Evolutionary conservation across 1,284 basidiomycete genomes (phyloP), one percentile per base, ranked within the genome.

Genomic region (Macrocystidia cucumis): DNA sequence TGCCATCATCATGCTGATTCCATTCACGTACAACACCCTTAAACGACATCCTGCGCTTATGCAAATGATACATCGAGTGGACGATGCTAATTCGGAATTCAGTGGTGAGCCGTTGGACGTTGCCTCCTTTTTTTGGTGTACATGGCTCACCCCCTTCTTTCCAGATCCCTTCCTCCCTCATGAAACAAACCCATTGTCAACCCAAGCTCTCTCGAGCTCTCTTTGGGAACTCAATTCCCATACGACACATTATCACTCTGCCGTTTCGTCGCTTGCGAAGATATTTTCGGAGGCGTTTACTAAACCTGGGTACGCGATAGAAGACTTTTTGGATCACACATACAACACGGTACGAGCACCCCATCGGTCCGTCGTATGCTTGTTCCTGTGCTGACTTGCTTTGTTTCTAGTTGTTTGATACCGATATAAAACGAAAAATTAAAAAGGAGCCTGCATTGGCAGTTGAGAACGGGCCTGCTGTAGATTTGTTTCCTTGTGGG

Each of bases 321-420:
- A 98, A 48, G 96, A 98, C 56, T 98, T 98, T 56, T 59, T 98
- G 51, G 96, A 98, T 60, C 91, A 98, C 56, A 91, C 90, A 0
- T 98, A 97, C 52, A 73, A 69, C 9, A 97, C 91, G 34, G 90
- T 95, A 47, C 48, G 87, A 69, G 9, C 16, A 25, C 39, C 38
- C 35, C 29, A 20, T 9, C 26, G 16, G 35, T 31, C 28, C 25
- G 20, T 33, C 26, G 14, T 8, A 23, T 11, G 13, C n/a, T 28
- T 25, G 20, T 37, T 39, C 14, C 3, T 26, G 16, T 44, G 5
- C 26, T 34, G 16, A 21, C 27, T 36, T 11, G 34, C 32, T 32
- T 30, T 20, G 20, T 18, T 18, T 25, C 35, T 51, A 93, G 87
- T 68, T 98, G 21, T 88, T 96, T 46, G 89, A 93, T 34, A 87